Conservation (phyloP, 305 asterid genomes). For the Ilex paraguariensis region DNA sequence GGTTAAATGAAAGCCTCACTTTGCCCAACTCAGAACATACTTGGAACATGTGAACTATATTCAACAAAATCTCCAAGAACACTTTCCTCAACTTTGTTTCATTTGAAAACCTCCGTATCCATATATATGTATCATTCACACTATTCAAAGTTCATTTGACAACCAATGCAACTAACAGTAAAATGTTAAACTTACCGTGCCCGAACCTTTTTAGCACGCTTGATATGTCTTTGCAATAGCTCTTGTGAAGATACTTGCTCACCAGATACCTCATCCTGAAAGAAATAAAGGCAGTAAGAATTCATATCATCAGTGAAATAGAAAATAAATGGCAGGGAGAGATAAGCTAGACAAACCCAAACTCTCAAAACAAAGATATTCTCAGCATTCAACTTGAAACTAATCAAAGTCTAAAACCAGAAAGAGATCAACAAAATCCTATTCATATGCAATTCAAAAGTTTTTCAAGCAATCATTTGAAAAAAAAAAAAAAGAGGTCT, state of each 20-base stretch:
- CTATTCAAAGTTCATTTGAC: background rate
- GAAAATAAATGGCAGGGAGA: slow-evolving; percentile 1
- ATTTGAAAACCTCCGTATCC: background rate
- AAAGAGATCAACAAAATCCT: too few relatives aligned
- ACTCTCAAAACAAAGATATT: too few relatives aligned
- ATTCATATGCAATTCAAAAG: too few relatives aligned
- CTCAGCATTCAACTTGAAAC: too few relatives aligned
- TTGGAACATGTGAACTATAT: too few relatives aligned
- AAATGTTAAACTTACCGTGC: slow-evolving; percentile 50
- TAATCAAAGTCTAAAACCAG: too few relatives aligned
- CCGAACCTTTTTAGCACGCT: slow-evolving; percentile 84
- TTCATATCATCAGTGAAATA: slow-evolving; percentile 3
- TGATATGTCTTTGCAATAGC: slow-evolving; percentile 75
- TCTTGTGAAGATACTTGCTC: slow-evolving; percentile 60
- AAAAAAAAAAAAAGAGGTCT: too few relatives aligned
- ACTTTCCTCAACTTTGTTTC: background rate
- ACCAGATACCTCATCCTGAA: slow-evolving; percentile 59
- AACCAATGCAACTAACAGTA: background rate
- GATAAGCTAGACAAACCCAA: too few relatives aligned
- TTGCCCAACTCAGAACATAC: too few relatives aligned
- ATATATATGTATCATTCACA: background rate
- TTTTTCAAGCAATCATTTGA: too few relatives aligned
- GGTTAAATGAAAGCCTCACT: too few relatives aligned
- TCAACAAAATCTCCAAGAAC: background rate
- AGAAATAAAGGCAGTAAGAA: slow-evolving; percentile 17